Evolutionary conservation across 2,329 filamentous ascomycete genomes (phyloP), one percentile per base, ranked within the genome.

Genomic region (Botrytis hyacinthi): DNA sequence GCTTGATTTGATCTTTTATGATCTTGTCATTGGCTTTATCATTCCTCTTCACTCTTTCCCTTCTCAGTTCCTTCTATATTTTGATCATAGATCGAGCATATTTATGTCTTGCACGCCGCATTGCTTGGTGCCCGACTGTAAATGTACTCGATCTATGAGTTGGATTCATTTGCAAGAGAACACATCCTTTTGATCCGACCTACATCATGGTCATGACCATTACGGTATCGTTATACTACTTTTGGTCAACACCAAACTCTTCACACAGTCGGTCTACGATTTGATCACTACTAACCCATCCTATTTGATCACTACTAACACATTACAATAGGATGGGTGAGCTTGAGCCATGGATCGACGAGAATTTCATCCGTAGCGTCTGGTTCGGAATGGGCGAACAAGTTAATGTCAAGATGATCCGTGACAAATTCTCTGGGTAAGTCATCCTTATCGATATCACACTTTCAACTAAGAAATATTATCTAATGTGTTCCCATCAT

Each of bases 371-470:
- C 81, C 95, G 97, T 84, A 96, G 93, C 79, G 90, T 98, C 63
- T 98, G 86, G 76, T 97, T 94, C 81, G 91, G 95, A 80, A 93
- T 97, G 85, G 94, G 93, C 78, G 96, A 98, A 84, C 91, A 91
- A 76, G 96, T 99, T 80, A 98, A 98, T 80, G 96, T 99, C 79
- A 99, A 99, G 89, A 97, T 99, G 88, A 99, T 99, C 80, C 93
- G 96, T 78, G 96, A 99, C 86, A 98, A 98, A 85, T 97, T 97
- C 84, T 98, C 95, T 82, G 96, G 95, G 94, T 97, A 88, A 84
- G 88, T 81, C 12, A 44, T 44, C 29, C n/a, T 60, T 66, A 32
- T 63, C 26, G 14, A 35, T 29, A 16, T 22, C 35, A 6, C 29
- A 59, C 16, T 29, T 26, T 29, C 16, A 29, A 32, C 37, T 3